phyloP scores from a whole-genome alignment of 2,329 filamentous ascomycete genomes.

The Aspergillus clavatus region DNA sequence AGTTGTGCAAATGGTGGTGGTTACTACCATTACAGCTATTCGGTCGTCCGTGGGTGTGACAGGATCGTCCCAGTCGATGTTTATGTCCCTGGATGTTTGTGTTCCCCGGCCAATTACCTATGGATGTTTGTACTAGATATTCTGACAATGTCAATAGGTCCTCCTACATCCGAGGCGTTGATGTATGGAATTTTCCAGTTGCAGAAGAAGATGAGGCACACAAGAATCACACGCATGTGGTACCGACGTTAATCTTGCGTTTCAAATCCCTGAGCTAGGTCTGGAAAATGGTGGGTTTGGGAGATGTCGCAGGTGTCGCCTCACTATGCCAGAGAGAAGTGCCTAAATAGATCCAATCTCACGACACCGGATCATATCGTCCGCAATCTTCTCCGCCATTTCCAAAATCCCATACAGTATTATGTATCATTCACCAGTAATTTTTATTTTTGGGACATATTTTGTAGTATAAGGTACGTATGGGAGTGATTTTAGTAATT shows the following conservation, averaged over 20 bases:
- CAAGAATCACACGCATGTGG: conserved; percentile 54
- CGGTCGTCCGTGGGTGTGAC: conserved; percentile 71
- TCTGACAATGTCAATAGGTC: conserved; percentile 29
- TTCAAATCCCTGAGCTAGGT: neutral
- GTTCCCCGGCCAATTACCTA: neutral
- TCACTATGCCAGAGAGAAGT: too few relatives aligned
- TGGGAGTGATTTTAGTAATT: too few relatives aligned
- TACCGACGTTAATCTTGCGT: conserved; percentile 46
- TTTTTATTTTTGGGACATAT: too few relatives aligned
- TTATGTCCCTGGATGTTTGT: conserved; percentile 75
- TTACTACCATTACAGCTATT: conserved; percentile 86
- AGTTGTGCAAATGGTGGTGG: conserved; percentile 81
- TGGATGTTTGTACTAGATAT: conserved; percentile 10
- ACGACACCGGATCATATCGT: too few relatives aligned
- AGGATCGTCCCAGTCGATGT: conserved; percentile 78
- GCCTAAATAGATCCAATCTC: too few relatives aligned
- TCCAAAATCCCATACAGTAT: too few relatives aligned
- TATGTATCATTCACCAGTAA: too few relatives aligned
- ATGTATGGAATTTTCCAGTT: conserved; percentile 70
- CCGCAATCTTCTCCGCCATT: too few relatives aligned
- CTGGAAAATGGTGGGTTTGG: neutral
- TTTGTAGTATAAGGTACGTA: too few relatives aligned
- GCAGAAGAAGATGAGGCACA: conserved; percentile 70
- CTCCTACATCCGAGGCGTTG: conserved; percentile 52
- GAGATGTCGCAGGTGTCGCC: neutral